A percentile compares a stretch with the other conserved stretches of the same genome.
Conservation (phyloP, 108 stramenopile species). For the Nitzschia sp. region DNA sequence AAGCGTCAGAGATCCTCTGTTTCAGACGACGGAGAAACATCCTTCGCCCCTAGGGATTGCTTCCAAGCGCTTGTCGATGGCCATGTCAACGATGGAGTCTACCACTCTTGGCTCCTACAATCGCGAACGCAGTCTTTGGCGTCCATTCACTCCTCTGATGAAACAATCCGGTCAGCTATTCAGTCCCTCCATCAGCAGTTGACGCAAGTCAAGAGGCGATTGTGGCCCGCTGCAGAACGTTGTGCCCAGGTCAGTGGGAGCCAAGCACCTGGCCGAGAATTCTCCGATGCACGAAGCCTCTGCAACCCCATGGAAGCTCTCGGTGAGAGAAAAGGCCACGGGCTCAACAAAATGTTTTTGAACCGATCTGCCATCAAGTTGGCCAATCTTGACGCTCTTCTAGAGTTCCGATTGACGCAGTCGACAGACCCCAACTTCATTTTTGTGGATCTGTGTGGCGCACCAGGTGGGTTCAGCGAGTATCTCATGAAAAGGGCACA, state of each 20-base stretch:
- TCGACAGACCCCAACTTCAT: slow-evolving; percentile 33
- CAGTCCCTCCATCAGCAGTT: slow-evolving; percentile 38
- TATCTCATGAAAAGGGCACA: slow-evolving; percentile 70
- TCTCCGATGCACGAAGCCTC: slow-evolving; percentile 53
- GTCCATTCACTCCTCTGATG: background rate
- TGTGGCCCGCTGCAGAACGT: slow-evolving; percentile 56
- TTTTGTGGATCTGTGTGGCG: slow-evolving; percentile 87
- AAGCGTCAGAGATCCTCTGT: background rate
- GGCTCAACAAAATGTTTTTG: slow-evolving; percentile 46
- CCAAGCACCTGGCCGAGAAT: slow-evolving; percentile 39
- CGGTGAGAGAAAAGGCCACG: slow-evolving; percentile 44
- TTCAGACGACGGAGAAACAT: background rate
- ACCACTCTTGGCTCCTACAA: slow-evolving; percentile 21
- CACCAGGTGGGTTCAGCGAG: slow-evolving; percentile 88
- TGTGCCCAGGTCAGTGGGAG: slow-evolving; percentile 30
- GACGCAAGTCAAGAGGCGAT: slow-evolving; percentile 50
- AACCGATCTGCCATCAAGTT: slow-evolving; percentile 84
- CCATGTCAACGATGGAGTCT: slow-evolving; percentile 15
- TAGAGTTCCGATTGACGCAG: slow-evolving; percentile 51
- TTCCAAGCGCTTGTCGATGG: slow-evolving; percentile 24
- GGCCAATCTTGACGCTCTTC: slow-evolving; percentile 74
- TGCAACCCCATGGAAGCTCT: slow-evolving; percentile 77
- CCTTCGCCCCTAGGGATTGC: slow-evolving; percentile 1
- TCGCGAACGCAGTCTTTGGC: background rate
- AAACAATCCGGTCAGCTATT: slow-evolving; percentile 1